Percentiles rank a stretch among this genome's conserved stretches.
Conservation (phyloP, 371 early-diverging fungal genomes). For the Rhizopus delemar region DNA sequence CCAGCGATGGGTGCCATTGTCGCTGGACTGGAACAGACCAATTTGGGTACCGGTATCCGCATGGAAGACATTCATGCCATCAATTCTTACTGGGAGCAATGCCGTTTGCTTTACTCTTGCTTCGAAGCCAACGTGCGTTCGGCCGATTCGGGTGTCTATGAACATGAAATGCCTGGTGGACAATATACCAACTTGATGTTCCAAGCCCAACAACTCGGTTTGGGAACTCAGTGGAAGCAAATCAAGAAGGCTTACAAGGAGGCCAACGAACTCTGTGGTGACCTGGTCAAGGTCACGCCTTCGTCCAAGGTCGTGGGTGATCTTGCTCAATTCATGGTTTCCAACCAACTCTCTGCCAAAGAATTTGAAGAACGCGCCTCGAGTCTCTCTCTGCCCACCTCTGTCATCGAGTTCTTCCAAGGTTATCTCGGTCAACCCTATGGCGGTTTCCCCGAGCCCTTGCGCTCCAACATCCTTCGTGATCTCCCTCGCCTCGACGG, state of each 20-base stretch:
- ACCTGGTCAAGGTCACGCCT: conserved; percentile 96
- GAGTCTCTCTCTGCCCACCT: conserved; percentile 86
- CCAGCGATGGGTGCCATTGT: conserved; percentile 96
- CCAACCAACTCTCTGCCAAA: conserved; percentile 73
- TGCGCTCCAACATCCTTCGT: conserved; percentile 81
- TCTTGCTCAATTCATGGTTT: conserved; percentile 95
- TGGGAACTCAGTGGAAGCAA: conserved; percentile 91
- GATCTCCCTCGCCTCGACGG: conserved; percentile 76
- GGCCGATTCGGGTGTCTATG: conserved; percentile 89
- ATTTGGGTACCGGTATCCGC: conserved; percentile 80
- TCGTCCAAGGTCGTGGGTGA: conserved; percentile 97
- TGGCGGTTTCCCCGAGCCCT: conserved; percentile 92
- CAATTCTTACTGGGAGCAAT: conserved; percentile 95
- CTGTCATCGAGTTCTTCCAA: conserved; percentile 95
- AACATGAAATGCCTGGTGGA: conserved; percentile 96
- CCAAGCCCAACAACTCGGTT: conserved; percentile 90
- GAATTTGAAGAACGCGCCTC: conserved; percentile 78
- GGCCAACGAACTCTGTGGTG: conserved; percentile 91
- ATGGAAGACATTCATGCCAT: conserved; percentile 75
- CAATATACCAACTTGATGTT: conserved; percentile 97
- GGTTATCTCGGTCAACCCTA: conserved; percentile 92
- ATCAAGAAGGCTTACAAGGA: conserved; percentile 89
- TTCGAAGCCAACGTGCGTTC: conserved; percentile 90
- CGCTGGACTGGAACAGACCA: conserved; percentile 76
- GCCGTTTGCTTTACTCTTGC: conserved; percentile 89